Base-by-base conservation (phyloP, 108 stramenopile genomes). In the Skeletonema menzelii region DNA sequence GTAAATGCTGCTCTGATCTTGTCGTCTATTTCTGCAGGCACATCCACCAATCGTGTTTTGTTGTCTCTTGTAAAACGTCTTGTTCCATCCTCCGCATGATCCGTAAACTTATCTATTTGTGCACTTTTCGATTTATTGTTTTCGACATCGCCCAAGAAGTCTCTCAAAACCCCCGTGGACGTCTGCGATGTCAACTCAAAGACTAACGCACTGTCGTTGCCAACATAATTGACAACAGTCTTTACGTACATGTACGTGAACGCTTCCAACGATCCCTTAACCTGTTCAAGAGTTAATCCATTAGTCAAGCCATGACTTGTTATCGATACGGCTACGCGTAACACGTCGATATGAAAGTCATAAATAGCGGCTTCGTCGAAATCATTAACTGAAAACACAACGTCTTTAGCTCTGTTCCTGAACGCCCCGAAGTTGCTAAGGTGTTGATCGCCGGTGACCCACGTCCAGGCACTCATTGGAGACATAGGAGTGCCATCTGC, bases 401-500 rank as follows among this genome's bases (percentile, higher is more conserved):
- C 84, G 11, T 89, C 82, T 5, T 82, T 82, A 7, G 66, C 70
- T 15, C 86, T 70, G 72, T 86, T 87, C 49, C 64, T 55, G 78
- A 78, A 89, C 22, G 84, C 86, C 0, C 86, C 88, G 71, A 89
- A 89, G 60, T 89, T 89, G 10, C 66, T 75, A 59, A 89, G 66
- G 47, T 89, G 88, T 62, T 89, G 88, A 76, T 89, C 88, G 8
- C 88, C 88, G 8, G 86, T 89, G 11, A 85, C 61, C 88, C 88
- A 89, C 6, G 88, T 89, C 79, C 79, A 89, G 1, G 83, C 82
- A 37, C 77, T 75, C 64, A 67, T 74, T 14, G 68, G 61, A 0
- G 59, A 49, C 27, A 88, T 32, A 0, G 80, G 76, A 24, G 75
- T 76, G 13, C 73, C 80, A 64, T 80, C 82, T 32, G 59, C 73